Base-by-base conservation (phyloP, 805 yeast species). In the Torulaspora microellipsoides region DNA sequence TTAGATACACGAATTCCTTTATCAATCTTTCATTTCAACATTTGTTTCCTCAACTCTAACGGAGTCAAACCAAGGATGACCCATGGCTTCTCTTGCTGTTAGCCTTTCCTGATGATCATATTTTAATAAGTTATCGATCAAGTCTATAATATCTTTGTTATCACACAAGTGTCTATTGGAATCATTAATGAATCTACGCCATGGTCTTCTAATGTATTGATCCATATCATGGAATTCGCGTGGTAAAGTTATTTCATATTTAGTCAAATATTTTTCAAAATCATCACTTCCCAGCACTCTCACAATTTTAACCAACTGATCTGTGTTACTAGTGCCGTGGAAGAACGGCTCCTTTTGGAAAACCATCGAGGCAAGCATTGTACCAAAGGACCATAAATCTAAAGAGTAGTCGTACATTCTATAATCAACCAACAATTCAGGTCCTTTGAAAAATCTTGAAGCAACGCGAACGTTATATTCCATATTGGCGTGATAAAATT, bases 391-490 rank as follows among this genome's bases (percentile, higher is more conserved):
- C 97, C 97, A 90, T 57, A 90, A 65, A 65, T 90, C 97, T 42
- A 90, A 72, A 8, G 96, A 85, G 64, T 90, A 90, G 65, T 90
- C 96, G 64, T 90, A 90, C 68, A 81, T 83, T 60, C 85, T 85
- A 59, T 83, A 81, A 63, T 89, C 90, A 17, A 89, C 88, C 47
- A 90, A 71, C 45, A 90, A 68, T 61, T 90, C 97, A 3, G 97
- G 97, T 3, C 96, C 96, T 66, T 90, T 90, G 66, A 84, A 90
- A 62, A 87, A 88, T 53, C 97, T 70, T 4, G 95, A 86, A 2
- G 97, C 96, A 13, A 90, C 97, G 52, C 97, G 75, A 15, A 90
- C 96, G 59, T 90, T 90, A 59, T 86, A 90, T 56, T 87, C 95
- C 61, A 80, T 84, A 11, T 88, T 88, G 17, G 87, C 80, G 61